Evolutionary conservation across 805 yeast species (phyloP).

Genomic region (Maudiozyma pseudohumilis): DNA sequence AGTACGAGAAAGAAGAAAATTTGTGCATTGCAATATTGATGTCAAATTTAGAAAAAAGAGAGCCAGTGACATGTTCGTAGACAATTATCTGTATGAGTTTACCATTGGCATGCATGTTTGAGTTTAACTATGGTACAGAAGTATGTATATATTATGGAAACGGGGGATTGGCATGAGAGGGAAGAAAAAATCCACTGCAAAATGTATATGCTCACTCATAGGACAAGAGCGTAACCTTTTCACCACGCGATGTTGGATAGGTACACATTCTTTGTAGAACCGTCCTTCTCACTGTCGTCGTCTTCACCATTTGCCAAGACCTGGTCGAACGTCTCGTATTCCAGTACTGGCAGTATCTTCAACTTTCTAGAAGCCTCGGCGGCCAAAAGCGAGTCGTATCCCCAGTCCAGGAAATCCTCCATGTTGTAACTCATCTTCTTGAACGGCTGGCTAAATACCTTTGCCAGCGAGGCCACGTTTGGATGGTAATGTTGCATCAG

Average conservation of each 20-base stretch:
- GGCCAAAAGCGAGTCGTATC: constrained; percentile 54
- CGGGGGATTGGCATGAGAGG: no score
- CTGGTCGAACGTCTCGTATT: constrained; percentile 40
- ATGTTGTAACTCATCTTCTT: constrained; percentile 75
- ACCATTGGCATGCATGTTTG: no score
- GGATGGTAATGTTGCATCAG: constrained; percentile 85
- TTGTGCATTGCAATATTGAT: no score
- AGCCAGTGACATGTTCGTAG: no score
- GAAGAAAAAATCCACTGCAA: no score
- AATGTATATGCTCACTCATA: neutral
- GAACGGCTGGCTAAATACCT: constrained; percentile 82
- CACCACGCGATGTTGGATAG: constrained; percentile 23
- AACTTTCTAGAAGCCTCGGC: constrained; percentile 56
- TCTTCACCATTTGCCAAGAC: constrained; percentile 9
- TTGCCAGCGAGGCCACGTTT: constrained; percentile 85
- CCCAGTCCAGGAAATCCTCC: constrained; percentile 94
- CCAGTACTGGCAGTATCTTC: constrained; percentile 68
- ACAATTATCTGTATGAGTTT: no score
- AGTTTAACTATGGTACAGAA: no score
- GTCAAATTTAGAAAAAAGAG: no score
- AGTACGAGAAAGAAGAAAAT: no score
- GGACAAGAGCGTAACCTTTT: neutral
- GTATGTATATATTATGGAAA: no score
- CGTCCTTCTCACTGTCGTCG: constrained; percentile 1
- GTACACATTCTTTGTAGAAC: constrained; percentile 5